Base-by-base conservation (phyloP, 805 yeast species). In the Saturnispora kantuleensis region DNA sequence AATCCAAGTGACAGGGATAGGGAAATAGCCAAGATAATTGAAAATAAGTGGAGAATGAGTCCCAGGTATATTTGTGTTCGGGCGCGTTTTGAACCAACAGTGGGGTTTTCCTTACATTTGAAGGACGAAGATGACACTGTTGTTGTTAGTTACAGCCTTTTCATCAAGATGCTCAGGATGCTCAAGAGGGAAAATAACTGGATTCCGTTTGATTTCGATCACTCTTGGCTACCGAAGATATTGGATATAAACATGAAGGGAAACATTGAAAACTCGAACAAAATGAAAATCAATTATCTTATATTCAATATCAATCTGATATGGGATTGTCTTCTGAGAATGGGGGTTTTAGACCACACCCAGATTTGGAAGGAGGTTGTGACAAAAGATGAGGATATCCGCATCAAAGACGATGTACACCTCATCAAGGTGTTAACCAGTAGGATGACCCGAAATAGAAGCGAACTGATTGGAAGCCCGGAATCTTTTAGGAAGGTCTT, bases 271-370 rank as follows among this genome's bases (percentile, higher is more conserved):
- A 56, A 55, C 41, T 55, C 56, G 1, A 69, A 68, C 49, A 78
- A 77, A 50, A 55, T 68, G 36, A 66, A 69, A 39, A 51, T 74
- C 31, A 77, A 77, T 50, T 65, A 72, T 31, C 59, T 75, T 31
- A 56, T 77, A 16, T 67, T 70, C 32, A 61, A 65, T 31, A 50
- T 81, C 31, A 81, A 81, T 50, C 50, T 70, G 7, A 62, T 79
- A 31, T 55, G 83, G 11, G 59, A 68, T 15, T 57, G 67, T n/a
- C 49, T 79, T 4, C 47, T 62, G 6, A 44, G 18, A 31, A 50
- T 46, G 31, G 51, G 51, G 28, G 39, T 50, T 11, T 34, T 50
- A 5, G 33, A 41, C 8, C 34, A 42, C 12, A 45, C 48, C 3
- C n/a, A 35, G 2, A 13, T 31, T 26, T 43, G 45, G 45, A 44